phyloP scores from a whole-genome alignment of 2,329 filamentous ascomycete species.

The Talaromyces pinophilus region DNA sequence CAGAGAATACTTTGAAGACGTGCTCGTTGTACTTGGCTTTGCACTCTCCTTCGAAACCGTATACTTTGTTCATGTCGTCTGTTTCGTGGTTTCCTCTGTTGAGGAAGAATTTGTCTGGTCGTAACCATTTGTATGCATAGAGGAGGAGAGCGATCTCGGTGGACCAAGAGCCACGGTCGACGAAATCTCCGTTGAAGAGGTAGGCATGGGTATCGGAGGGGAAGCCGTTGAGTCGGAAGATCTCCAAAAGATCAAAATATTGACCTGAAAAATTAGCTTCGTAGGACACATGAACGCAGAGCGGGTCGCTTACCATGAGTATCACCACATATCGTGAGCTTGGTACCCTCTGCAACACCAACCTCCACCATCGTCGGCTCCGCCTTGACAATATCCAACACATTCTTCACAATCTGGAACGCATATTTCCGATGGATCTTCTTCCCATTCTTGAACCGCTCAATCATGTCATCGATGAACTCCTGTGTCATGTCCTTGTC shows the following conservation, averaged over 20 bases:
- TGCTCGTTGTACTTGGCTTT: constrained; percentile 97
- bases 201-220: constrained; percentile 88
- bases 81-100: constrained; percentile 99
- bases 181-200: constrained; percentile 98
- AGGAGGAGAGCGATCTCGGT: constrained; percentile 92
- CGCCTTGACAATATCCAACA: constrained; percentile 84
- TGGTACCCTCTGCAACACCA: constrained; percentile 72
- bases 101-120: constrained; percentile 84
- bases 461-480: constrained; percentile 96
- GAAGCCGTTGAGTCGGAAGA: constrained; percentile 87
- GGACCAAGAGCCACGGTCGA: constrained; percentile 96
- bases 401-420: constrained; percentile 90
- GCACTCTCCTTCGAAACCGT: constrained; percentile 98
- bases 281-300: not conserved
- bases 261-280: constrained; percentile 61
- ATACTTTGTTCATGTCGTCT: constrained; percentile 98
- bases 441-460: constrained; percentile 94
- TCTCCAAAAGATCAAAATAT: constrained; percentile 95
- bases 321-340: constrained; percentile 93
- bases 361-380: constrained; percentile 98
- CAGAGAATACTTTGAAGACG: constrained; percentile 95
- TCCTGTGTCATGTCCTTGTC: constrained; percentile 87
- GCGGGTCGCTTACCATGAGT: constrained; percentile 70
- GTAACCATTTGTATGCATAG: constrained; percentile 96
- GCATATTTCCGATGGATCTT: constrained; percentile 95